phyloP scores from a whole-genome alignment of 495 filamentous ascomycete species.

The Pseudevernia furfuracea region DNA sequence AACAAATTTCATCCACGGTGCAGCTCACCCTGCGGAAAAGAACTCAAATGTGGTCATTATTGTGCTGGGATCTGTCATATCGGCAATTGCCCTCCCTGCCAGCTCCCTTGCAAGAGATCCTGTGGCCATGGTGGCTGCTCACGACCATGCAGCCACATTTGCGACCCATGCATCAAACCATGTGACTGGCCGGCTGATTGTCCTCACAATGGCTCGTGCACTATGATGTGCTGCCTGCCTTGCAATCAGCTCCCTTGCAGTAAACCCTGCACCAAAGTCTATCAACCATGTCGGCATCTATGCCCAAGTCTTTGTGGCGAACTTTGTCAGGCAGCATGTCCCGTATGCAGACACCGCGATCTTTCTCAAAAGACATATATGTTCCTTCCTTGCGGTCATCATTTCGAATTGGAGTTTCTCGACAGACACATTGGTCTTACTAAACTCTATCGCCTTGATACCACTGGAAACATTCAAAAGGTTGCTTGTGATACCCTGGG shows the following conservation, averaged over 20 bases:
- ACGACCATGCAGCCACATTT: constrained; percentile 16
- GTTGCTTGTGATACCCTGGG: neutral
- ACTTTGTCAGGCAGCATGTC: constrained; percentile 16
- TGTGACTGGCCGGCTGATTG: constrained; percentile 14
- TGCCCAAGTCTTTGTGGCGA: constrained; percentile 26
- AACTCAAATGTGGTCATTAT: constrained; percentile 48
- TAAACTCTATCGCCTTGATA: constrained; percentile 16
- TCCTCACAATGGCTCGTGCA: constrained; percentile 14
- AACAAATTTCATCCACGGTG: constrained; percentile 26
- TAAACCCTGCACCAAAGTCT: constrained; percentile 21
- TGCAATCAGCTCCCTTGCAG: constrained; percentile 23
- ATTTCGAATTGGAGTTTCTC: constrained; percentile 22
- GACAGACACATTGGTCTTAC: constrained; percentile 16
- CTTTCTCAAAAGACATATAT: constrained; percentile 17
- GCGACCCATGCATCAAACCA: constrained; percentile 22
- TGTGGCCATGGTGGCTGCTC: constrained; percentile 39
- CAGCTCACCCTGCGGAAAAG: constrained; percentile 39
- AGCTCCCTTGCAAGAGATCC: constrained; percentile 39
- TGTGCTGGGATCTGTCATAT: constrained; percentile 46
- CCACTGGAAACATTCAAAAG: constrained; percentile 12
- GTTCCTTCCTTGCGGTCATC: constrained; percentile 24
- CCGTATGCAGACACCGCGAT: constrained; percentile 15
- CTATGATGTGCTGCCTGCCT: constrained; percentile 24
- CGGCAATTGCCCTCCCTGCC: constrained; percentile 43
- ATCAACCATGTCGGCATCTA: constrained; percentile 23